Percentiles rank a stretch among this genome's conserved stretches.
These are phyloP conservation scores for Melanogaster broomeanus DNA, from an alignment of 768 basidiomycete genomes.

Conservation along the genomic window DNA sequence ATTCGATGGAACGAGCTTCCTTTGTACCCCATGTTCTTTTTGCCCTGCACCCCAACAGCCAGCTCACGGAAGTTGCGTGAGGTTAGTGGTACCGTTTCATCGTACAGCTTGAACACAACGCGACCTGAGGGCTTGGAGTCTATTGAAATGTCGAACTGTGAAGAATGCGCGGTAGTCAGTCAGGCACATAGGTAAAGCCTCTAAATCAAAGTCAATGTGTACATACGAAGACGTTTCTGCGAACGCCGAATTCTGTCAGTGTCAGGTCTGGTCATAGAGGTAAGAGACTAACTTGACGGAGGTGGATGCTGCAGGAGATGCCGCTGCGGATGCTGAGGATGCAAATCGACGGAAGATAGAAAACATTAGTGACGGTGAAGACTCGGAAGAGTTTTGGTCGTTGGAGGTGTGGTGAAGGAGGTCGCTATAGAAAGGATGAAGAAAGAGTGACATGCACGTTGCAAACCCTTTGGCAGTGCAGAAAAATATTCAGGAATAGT, in stretches of 20 bases:
- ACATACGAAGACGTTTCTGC: constrained; percentile 35
- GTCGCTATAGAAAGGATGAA: constrained; percentile 24
- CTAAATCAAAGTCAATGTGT: constrained; percentile 10
- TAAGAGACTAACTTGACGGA: constrained; percentile 13
- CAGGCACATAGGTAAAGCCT: neutral
- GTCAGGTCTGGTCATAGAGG: neutral
- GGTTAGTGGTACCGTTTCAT: constrained; percentile 82
- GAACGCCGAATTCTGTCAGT: constrained; percentile 1
- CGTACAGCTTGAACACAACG: constrained; percentile 82
- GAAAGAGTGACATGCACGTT: constrained; percentile 19
- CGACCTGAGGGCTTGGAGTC: constrained; percentile 61
- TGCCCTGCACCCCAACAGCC: constrained; percentile 47
- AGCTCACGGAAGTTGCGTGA: constrained; percentile 81
- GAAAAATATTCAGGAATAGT: neutral
- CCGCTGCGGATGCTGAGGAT: constrained; percentile 45
- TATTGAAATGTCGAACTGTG: constrained; percentile 67
- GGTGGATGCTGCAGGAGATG: constrained; percentile 13
- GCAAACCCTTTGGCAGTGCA: neutral
- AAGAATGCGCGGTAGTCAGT: neutral
- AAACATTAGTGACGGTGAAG: constrained; percentile 40
- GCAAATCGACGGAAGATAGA: constrained; percentile 53
- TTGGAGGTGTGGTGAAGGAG: constrained; percentile 18
- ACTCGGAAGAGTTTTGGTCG: constrained; percentile 9
- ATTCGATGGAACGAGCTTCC: constrained; percentile 72
- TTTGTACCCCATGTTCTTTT: constrained; percentile 72